These are phyloP conservation scores for Dipodascopsis uninucleata DNA, from an alignment of 805 yeast genomes.

Conservation along the genomic window DNA sequence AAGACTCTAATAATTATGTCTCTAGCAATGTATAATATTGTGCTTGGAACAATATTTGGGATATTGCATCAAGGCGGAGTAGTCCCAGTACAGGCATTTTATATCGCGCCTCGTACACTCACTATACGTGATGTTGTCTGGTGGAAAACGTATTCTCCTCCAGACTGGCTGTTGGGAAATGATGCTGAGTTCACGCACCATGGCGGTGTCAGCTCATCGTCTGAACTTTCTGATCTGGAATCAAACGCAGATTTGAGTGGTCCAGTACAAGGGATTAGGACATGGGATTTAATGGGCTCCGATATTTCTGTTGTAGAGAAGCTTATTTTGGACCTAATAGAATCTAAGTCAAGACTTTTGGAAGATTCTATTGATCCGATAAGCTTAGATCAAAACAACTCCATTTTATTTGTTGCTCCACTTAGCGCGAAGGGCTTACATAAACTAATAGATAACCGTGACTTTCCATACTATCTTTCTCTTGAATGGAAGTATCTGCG, in stretches of 20 bases:
- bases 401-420: constrained; percentile 36
- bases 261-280: constrained; percentile 22
- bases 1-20: constrained; percentile 17
- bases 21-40: constrained; percentile 65
- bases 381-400: neutral
- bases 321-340: constrained; percentile 27
- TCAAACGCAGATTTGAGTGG: constrained; percentile 11
- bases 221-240: constrained; percentile 13
- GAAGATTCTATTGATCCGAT: neutral
- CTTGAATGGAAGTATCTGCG: constrained; percentile 13
- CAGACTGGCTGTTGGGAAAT: constrained; percentile 69
- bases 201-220: constrained; percentile 17
- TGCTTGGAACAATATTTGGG: constrained; percentile 68
- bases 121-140: constrained; percentile 49
- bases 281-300: constrained; percentile 52
- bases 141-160: constrained; percentile 96
- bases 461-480: constrained; percentile 5
- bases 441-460: constrained; percentile 3
- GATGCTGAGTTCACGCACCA: constrained; percentile 32
- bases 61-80: constrained; percentile 88
- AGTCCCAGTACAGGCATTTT: constrained; percentile 52
- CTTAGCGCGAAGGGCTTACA: constrained; percentile 23
- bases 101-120: constrained; percentile 30
- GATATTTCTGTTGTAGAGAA: constrained; percentile 33
- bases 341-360: neutral